Evolutionary conservation across 768 basidiomycete genomes (phyloP), one percentile per base, ranked within the genome.

Genomic region (Fistulinella prunicolor): DNA sequence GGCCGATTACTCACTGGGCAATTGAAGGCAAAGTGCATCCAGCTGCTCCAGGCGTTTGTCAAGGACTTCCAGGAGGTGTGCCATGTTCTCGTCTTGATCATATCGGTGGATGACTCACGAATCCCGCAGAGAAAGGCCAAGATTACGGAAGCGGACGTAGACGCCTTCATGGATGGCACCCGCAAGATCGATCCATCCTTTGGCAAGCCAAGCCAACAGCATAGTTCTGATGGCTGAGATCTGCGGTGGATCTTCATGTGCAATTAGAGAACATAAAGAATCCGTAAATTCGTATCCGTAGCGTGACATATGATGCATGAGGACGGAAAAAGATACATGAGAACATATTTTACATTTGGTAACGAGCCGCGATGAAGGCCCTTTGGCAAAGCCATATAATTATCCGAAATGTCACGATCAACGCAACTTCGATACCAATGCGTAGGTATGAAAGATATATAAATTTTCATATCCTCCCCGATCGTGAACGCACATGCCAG

Each of bases 1-100:
- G 96, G 96, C 0, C 79, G 76, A 30, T 64, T 99, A 45, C 75
- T 96, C 43, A 96, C 94, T 0, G 92, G 92, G 6, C 85, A 98
- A 65, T 72, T 99, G 58, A 99, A 99, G 72, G 83, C 82, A 12
- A 82, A 74, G 65, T 95, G 92, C 61, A 97, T 98, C 50, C 77
- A 81, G 45, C 55, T 85, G 42, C 65, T 99, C 12, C 94, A 96
- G 65, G 71, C 77, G 19, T 89, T 96, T 46, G 88, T 97, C 26
- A 79, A 77, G 39, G 78, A 76, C 2, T 98, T 98, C 75, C 96
- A 98, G 71, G 86, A 79, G 62, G 86, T 86, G 51, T 26, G 74
- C 50, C 32, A 34, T 34, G 32, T 8, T 34, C 6, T n/a, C 22
- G 21, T 23, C 17, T 20, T 9, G 17, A 20, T 50, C 36, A 16